A percentile compares a stretch with the other conserved stretches of the same genome.
Conservation (phyloP, 257 asterid species). For the Nicotiana sylvestris region DNA sequence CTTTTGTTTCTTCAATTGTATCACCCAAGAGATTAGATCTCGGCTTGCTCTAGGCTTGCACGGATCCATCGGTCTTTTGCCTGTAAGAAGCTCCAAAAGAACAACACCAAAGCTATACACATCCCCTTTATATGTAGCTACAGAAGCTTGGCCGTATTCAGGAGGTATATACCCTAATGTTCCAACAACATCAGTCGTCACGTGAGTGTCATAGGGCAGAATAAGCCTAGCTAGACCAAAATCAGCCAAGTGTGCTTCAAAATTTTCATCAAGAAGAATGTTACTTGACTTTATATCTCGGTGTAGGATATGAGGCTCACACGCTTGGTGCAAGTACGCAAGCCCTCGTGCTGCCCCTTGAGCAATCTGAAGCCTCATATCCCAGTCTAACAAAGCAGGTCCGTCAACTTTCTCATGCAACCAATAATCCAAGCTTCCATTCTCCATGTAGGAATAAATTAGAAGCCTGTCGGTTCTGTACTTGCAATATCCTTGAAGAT, state of each 20-base stretch:
- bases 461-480: slow-evolving; percentile 60
- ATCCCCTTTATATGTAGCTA: slow-evolving; percentile 82
- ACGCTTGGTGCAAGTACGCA: slow-evolving; percentile 65
- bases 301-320: slow-evolving; percentile 75
- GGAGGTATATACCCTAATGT: slow-evolving; percentile 95
- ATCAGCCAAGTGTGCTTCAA: slow-evolving; percentile 78
- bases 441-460: slow-evolving; percentile 80
- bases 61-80: slow-evolving; percentile 81
- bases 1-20: slow-evolving; percentile 45
- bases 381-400: slow-evolving; percentile 61
- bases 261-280: slow-evolving; percentile 56
- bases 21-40: slow-evolving; percentile 67
- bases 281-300: slow-evolving; percentile 84
- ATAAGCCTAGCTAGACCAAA: slow-evolving; percentile 85
- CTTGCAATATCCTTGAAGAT: slow-evolving; percentile 69
- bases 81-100: slow-evolving; percentile 84
- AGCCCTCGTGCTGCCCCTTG: slow-evolving; percentile 74
- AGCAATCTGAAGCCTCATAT: slow-evolving; percentile 53
- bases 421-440: slow-evolving; percentile 88
- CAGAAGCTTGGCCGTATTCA: slow-evolving; percentile 72
- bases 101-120: slow-evolving; percentile 87
- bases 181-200: slow-evolving; percentile 79
- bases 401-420: slow-evolving; percentile 64
- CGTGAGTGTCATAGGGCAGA: slow-evolving; percentile 73
- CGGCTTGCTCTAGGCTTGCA: slow-evolving; percentile 61